phyloP scores from a whole-genome alignment of 2,329 filamentous ascomycete genomes.

The Cyphellophora attinorum region DNA sequence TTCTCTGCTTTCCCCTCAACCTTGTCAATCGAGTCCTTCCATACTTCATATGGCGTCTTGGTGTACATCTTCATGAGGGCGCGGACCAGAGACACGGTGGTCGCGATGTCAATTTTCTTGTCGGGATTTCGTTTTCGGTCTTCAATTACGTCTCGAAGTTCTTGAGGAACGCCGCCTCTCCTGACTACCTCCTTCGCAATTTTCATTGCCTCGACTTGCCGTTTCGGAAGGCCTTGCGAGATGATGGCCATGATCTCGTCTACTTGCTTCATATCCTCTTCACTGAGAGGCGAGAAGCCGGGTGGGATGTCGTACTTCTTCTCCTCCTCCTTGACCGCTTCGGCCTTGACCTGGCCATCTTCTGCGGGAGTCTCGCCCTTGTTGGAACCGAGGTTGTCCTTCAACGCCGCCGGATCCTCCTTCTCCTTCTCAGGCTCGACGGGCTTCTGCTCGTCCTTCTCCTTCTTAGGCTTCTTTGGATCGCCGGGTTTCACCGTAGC shows the following conservation, averaged over 20 bases:
- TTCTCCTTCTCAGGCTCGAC: constrained; percentile 23
- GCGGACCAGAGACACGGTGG: constrained; percentile 51
- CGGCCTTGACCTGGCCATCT: constrained; percentile 18
- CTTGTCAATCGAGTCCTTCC: constrained; percentile 23
- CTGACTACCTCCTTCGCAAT: constrained; percentile 54
- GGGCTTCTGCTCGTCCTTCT: constrained; percentile 20
- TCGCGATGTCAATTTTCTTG: constrained; percentile 40
- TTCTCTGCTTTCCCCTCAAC: constrained; percentile 14
- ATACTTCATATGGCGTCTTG: constrained; percentile 34
- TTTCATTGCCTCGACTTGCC: constrained; percentile 51
- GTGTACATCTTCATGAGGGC: constrained; percentile 48
- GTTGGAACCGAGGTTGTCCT: constrained; percentile 33
- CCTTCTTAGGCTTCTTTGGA: constrained; percentile 25
- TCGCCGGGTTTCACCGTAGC: constrained; percentile 34
- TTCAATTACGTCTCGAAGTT: constrained; percentile 56
- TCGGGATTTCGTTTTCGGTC: constrained; percentile 36
- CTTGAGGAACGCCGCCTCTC: constrained; percentile 58
- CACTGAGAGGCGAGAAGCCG: constrained; percentile 37
- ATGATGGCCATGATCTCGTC: constrained; percentile 47
- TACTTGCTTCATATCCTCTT: constrained; percentile 49
- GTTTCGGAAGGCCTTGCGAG: constrained; percentile 49
- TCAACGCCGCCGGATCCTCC: constrained; percentile 29
- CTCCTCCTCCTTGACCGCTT: constrained; percentile 25
- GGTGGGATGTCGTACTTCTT: constrained; percentile 26
- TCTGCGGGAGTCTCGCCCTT: constrained; percentile 27